Evolutionary conservation across 192 early-diverging fungal species (phyloP), one percentile per base, ranked within the genome.

Genomic region (Backusella sp.): DNA sequence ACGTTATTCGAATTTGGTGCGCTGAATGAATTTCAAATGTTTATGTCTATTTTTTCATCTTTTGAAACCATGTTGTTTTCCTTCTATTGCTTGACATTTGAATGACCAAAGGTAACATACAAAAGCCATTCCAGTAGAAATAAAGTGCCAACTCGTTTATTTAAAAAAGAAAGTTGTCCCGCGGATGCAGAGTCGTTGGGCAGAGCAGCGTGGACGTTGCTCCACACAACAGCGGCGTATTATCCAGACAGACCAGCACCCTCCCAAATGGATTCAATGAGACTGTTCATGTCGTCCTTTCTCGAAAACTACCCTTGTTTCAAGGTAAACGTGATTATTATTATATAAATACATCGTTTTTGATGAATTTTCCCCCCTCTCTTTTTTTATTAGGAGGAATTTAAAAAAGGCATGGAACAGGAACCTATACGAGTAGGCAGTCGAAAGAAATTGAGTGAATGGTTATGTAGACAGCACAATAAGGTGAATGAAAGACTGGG

Each of bases 181-280:
- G 90, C 95, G 0, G 96, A 99, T 82, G 90, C 90, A 4, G 83
- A 88, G 68, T 83, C 86, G 30, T 91, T 99, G 19, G 98, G 98
- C 28, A 84, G 87, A 4, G 88, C 95, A n/a, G 96, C 96, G 0
- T 99, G 98, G 98, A 98, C 96, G 4, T 96, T 98, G 71, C 85
- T 99, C 66, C 98, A 99, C 81, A 97, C 96, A 0, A 96, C 97
- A 91, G 95, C 96, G 4, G 96, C 96, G 0, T 97, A 99, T 84
- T 99, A 99, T 78, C 96, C 98, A 0, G 90, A 94, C 30, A 82
- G 78, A 19, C 94, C 98, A 0, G 88, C 91, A 2, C 44, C 73
- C 1, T 76, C 83, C 52, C 91, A 99, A 80, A 92, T 94, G 82
- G 76, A 84, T 15, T 88, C 85, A 73, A 97, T 98, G 96, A 80